phyloP scores from a whole-genome alignment of 2,329 filamentous ascomycete genomes.

The Fusarium praegraminearum region DNA sequence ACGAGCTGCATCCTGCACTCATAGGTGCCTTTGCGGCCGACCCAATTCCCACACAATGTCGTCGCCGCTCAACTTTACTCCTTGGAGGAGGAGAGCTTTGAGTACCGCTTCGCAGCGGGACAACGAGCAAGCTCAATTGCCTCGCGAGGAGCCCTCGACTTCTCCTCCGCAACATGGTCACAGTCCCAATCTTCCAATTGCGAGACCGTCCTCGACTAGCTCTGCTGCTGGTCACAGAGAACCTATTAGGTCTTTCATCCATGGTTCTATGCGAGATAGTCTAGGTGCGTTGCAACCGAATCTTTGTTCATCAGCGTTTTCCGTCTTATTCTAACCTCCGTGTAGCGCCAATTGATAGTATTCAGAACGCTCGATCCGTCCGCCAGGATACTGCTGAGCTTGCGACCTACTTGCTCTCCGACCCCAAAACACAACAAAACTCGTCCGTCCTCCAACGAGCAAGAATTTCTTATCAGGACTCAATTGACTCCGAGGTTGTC shows the following conservation, averaged over 20 bases:
- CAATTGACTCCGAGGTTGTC: slow-evolving; percentile 41
- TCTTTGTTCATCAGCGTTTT: neutral
- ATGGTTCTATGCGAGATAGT: slow-evolving; percentile 71
- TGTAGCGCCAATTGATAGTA: slow-evolving; percentile 71
- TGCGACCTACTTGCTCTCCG: slow-evolving; percentile 82
- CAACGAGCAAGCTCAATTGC: slow-evolving; percentile 38
- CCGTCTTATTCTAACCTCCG: slow-evolving; percentile 1
- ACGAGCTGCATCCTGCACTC: slow-evolving; percentile 31
- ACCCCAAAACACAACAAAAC: slow-evolving; percentile 62
- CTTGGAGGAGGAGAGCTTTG: slow-evolving; percentile 61
- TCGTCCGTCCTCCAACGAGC: slow-evolving; percentile 60
- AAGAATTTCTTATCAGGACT: slow-evolving; percentile 49
- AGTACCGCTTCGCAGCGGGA: slow-evolving; percentile 53
- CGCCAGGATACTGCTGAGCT: slow-evolving; percentile 90
- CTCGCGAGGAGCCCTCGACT: slow-evolving; percentile 47
- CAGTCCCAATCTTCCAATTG: slow-evolving; percentile 36
- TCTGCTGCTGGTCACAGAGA: slow-evolving; percentile 64
- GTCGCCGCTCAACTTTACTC: slow-evolving; percentile 61
- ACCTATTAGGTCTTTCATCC: slow-evolving; percentile 78
- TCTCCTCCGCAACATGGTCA: slow-evolving; percentile 33
- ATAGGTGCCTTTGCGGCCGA: slow-evolving; percentile 33
- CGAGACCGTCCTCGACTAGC: slow-evolving; percentile 57
- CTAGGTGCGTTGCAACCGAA: slow-evolving; percentile 59
- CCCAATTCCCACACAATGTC: slow-evolving; percentile 55
- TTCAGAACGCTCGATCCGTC: slow-evolving; percentile 81